Percentiles rank a stretch among this genome's conserved stretches.
phyloP scores from a whole-genome alignment of 768 basidiomycete species.

The Pleurotus eryngii region DNA sequence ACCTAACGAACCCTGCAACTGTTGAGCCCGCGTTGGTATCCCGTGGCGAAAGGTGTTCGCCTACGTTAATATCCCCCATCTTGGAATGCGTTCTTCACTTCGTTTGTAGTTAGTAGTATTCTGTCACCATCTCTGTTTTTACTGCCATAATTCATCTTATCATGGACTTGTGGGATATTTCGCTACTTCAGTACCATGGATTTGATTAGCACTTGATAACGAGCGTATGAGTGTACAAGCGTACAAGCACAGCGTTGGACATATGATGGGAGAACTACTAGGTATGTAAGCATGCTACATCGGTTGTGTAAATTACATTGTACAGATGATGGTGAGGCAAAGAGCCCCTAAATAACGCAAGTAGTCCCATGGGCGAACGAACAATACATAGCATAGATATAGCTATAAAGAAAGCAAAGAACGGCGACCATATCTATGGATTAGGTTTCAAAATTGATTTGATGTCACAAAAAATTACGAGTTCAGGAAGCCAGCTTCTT shows the following conservation, averaged over 20 bases:
- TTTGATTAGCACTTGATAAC: too few species aligned
- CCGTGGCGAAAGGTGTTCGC: slow-evolving; percentile 13
- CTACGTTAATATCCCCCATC: slow-evolving; percentile 21
- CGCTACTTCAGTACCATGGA: too few species aligned
- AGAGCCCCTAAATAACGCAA: neutral
- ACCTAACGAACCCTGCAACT: slow-evolving; percentile 73
- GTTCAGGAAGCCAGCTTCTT: slow-evolving; percentile 55
- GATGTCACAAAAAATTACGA: too few species aligned
- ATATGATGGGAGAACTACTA: neutral
- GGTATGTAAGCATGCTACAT: neutral
- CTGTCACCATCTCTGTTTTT: slow-evolving; percentile 17
- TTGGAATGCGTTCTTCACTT: slow-evolving; percentile 28
- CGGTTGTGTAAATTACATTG: slow-evolving; percentile 6
- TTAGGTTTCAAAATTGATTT: too few species aligned
- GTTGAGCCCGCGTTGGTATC: slow-evolving; percentile 37
- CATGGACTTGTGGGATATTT: slow-evolving; percentile 39
- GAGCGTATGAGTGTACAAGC: too few species aligned
- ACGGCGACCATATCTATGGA: neutral
- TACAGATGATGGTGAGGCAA: neutral
- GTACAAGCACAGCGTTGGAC: too few species aligned
- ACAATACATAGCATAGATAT: slow-evolving; percentile 4
- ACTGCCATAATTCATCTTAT: slow-evolving; percentile 17
- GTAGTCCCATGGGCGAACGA: neutral
- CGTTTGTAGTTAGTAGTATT: slow-evolving; percentile 19
- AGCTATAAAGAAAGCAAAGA: slow-evolving; percentile 1